Base-by-base conservation (phyloP, 2,329 filamentous ascomycete genomes). In the Kalaharituber pfeilii region DNA sequence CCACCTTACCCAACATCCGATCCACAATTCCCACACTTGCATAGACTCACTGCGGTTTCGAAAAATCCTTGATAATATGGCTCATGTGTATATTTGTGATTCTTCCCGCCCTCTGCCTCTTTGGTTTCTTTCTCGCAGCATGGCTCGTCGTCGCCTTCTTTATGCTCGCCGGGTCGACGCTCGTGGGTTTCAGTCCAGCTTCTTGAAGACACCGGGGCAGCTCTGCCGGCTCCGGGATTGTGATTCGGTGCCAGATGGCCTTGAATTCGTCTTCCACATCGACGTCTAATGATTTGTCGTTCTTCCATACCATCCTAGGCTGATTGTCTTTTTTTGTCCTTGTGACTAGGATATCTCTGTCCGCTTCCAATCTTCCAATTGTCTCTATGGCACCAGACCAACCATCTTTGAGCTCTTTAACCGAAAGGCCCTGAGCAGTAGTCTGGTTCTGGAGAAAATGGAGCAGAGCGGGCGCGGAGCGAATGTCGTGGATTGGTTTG, bases 361-460 rank as follows among this genome's bases (percentile, higher is more conserved):
- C 78, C 39, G 70, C 70, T 71, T 95, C 89, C 51, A 98, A 75
- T 62, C 78, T 74, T 59, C 83, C 77, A 66, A 98, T 83, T 8
- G 83, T 77, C 20, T 82, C 77, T 57, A 88, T 80, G 65, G 86
- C 93, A 63, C 82, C 81, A 24, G 82, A 80, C 91, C 91, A 98
- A 59, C 91, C 91, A 67, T 98, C 91, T 69, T 94, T 94, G 58
- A 98, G 76, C 64, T 95, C 87, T 67, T 86, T 87, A 59, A 96
- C 86, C 33, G 75, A 76, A 53, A 96, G 78, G 11, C 86, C 86
- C 60, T 82, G 80, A 1, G 86, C 84, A 56, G 87, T 87, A 52
- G 78, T 79, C 69, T 88, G 87, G 53, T 76, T 75, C 69, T 94
- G 87, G 28, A 98, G 77, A 66, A 86, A 83, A 53, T 77, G 78